phyloP scores from a whole-genome alignment of 1,284 basidiomycete genomes.

The Malassezia globosa region DNA sequence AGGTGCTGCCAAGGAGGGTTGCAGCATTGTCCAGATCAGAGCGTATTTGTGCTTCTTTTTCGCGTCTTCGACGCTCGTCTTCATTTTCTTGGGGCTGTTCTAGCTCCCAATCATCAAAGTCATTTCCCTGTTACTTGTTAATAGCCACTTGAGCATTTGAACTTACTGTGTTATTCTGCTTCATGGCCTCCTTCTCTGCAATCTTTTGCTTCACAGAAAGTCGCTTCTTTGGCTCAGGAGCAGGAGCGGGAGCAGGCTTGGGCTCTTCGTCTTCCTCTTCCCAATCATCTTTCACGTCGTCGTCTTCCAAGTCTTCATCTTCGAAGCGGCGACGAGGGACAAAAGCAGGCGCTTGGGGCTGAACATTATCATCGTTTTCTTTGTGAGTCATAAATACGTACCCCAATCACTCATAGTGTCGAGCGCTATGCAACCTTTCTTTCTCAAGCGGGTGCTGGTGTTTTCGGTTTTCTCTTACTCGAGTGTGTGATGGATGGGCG shows the following conservation, averaged over 20 bases:
- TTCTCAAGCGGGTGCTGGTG: too few relatives aligned
- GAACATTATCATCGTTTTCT: slow-evolving; percentile 39
- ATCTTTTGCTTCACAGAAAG: slow-evolving; percentile 43
- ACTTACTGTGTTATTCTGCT: slow-evolving; percentile 11
- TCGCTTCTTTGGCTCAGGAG: slow-evolving; percentile 37
- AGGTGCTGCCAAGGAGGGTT: slow-evolving; percentile 33
- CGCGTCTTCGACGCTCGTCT: slow-evolving; percentile 25
- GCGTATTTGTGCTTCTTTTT: slow-evolving; percentile 37
- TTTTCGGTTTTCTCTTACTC: too few relatives aligned
- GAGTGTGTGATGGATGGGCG: too few relatives aligned
- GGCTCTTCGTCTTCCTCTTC: slow-evolving; percentile 39
- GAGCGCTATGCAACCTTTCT: too few relatives aligned
- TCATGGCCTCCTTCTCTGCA: slow-evolving; percentile 35
- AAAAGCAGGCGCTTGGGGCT: slow-evolving; percentile 6
- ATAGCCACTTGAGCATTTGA: not conserved
- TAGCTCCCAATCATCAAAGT: slow-evolving; percentile 9
- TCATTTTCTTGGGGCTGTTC: slow-evolving; percentile 13
- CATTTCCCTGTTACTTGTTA: not conserved
- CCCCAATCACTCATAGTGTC: slow-evolving; percentile 42
- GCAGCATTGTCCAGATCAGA: slow-evolving; percentile 43
- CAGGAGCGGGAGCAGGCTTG: slow-evolving; percentile 18
- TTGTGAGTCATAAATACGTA: slow-evolving; percentile 15
- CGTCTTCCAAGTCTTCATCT: slow-evolving; percentile 42
- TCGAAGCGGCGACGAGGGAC: slow-evolving; percentile 28
- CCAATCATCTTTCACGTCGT: slow-evolving; percentile 46